Base-by-base conservation (phyloP, 1,139 yeast genomes). In the Blastobotrys apis region DNA sequence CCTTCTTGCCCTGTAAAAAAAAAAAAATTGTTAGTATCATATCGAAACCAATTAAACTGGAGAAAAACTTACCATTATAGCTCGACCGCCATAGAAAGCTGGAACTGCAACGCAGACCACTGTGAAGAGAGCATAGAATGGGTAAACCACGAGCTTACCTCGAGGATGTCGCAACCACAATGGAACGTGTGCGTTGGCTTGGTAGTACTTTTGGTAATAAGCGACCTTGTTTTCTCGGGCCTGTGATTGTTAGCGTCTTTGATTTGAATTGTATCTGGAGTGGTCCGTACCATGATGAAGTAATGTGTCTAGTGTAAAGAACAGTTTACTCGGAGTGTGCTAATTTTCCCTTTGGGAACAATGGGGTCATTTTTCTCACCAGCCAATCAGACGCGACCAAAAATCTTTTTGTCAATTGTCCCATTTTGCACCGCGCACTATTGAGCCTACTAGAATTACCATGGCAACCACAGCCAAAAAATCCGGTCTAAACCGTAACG, bases 91-190 rank as follows among this genome's bases (percentile, higher is more conserved):
- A 77, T 83, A 86, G 73, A 68, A 78, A 56, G 83, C 71, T 58
- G 94, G 85, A 54, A 78, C 76, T 54, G 77, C 75, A 47, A 87
- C 76, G 52, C 67, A 63, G 57, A 88, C 73, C 52, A 83, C 74
- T 53, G 90, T 74, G 73, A 88, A 84, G 56, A 85, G 73, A 56
- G 88, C 94, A 75, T 80, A 85, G 79, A 83, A 90, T 66, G 97
- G 97, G 72, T 84, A 85, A 58, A 88, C 77, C 66, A 83, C 71
- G 63, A 77, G 71, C 72, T 85, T 86, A 57, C 96, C 80, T 71
- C 90, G 81, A 36, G 71, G 69, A 47, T 62, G 60, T 58, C 70
- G 66, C 66, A 64, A 56, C 70, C 70, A 67, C 45, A 67, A 54
- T 27, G 69, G 66, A 35, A 61, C 54, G 49, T 58, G 50, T 36